Conservation (phyloP, 306 rosid species). For the Crotalaria pallida region DNA sequence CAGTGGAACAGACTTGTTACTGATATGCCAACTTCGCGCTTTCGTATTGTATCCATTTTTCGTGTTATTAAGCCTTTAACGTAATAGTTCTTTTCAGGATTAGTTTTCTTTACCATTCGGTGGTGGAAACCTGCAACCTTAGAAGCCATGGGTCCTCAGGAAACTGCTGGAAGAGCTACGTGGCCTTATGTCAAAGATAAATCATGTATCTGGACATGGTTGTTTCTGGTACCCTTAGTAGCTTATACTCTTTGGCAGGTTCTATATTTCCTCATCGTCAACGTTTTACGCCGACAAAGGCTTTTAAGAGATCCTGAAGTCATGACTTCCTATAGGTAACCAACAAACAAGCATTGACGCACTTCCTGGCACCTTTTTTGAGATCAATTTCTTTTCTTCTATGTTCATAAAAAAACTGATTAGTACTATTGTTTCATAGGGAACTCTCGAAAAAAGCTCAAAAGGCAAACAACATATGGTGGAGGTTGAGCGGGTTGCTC, state of each 20-base stretch:
- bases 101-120: slow-evolving; percentile 88
- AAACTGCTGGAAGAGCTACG: slow-evolving; percentile 50
- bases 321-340: slow-evolving; percentile 88
- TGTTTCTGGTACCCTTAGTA: slow-evolving; percentile 71
- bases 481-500: slow-evolving; percentile 78
- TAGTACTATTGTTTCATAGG: slow-evolving; percentile 26
- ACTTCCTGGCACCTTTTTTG: background rate
- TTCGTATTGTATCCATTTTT: background rate
- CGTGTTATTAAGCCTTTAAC: background rate
- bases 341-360: background rate
- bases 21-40: slow-evolving; percentile 12
- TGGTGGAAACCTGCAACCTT: slow-evolving; percentile 89
- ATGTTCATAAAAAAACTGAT: background rate
- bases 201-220: slow-evolving; percentile 72
- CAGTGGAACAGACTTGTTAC: background rate
- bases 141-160: slow-evolving; percentile 79
- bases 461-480: slow-evolving; percentile 80
- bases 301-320: slow-evolving; percentile 85
- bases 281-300: slow-evolving; percentile 81
- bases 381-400: background rate
- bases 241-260: slow-evolving; percentile 84
- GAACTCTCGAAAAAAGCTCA: slow-evolving; percentile 82
- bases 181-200: slow-evolving; percentile 87
- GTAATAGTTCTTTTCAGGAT: slow-evolving; percentile 39
- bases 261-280: slow-evolving; percentile 79